Percentiles rank a stretch among this genome's conserved stretches.
Conservation (phyloP, 495 filamentous ascomycete genomes). For the Durotheca rogersii region DNA sequence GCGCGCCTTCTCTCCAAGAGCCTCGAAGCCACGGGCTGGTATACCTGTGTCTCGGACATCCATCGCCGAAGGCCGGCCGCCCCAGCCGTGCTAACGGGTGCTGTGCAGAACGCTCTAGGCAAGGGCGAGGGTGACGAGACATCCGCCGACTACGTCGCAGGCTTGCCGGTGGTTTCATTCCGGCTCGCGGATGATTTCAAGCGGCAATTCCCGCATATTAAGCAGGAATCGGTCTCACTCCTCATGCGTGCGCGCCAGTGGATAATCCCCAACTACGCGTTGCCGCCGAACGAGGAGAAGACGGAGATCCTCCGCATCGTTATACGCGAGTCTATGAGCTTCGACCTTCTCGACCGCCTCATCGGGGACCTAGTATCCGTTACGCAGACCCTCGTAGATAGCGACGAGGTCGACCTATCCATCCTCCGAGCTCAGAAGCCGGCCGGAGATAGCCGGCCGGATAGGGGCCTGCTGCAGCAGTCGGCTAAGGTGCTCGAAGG, state of each 20-base stretch:
- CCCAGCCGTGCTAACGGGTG: conserved; percentile 25
- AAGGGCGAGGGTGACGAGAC: conserved; percentile 43
- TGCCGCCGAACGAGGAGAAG: conserved; percentile 62
- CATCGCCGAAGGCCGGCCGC: conserved; percentile 49
- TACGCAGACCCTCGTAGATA: conserved; percentile 57
- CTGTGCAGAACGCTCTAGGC: conserved; percentile 36
- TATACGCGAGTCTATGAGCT: conserved; percentile 66
- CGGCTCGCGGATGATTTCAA: conserved; percentile 63
- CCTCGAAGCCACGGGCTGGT: conserved; percentile 71
- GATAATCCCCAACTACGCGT: conserved; percentile 74
- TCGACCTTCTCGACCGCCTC: conserved; percentile 65
- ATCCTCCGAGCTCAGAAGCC: conserved; percentile 44
- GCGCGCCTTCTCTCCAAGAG: conserved; percentile 65
- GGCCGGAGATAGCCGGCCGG: conserved; percentile 21
- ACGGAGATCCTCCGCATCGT: conserved; percentile 72
- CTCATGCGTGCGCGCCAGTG: conserved; percentile 69
- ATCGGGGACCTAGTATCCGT: conserved; percentile 57
- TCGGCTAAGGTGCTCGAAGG: conserved; percentile 7
- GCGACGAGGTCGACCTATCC: conserved; percentile 50
- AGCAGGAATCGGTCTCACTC: conserved; percentile 65
- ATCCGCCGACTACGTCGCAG: conserved; percentile 63
- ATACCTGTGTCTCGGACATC: conserved; percentile 67
- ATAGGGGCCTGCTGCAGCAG: conserved; percentile 14
- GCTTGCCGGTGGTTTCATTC: conserved; percentile 73
- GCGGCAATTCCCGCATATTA: conserved; percentile 60